A percentile compares a stretch with the other conserved stretches of the same genome.
Evolutionary conservation across 345 rosid genomes (phyloP).

Genomic region (Dovyalis caffra): DNA sequence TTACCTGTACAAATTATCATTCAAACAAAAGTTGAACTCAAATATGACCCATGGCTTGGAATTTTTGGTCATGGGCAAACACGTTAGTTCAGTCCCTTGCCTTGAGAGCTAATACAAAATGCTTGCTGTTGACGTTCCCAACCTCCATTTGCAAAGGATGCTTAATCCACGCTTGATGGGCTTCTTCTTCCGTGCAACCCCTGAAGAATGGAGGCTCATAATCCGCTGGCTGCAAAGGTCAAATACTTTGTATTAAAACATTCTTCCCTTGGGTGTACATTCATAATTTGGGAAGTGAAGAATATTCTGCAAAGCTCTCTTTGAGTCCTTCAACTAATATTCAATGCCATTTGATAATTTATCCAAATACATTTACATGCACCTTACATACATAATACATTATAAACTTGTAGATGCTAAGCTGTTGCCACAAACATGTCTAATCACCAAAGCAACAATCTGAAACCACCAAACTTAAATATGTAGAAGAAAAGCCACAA

Average conservation of each 20-base stretch:
- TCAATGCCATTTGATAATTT: neutral
- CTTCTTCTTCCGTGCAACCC: slow-evolving; percentile 80
- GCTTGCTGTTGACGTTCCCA: slow-evolving; percentile 96
- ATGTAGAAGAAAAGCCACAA: neutral
- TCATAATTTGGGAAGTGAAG: neutral
- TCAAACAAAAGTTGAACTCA: neutral
- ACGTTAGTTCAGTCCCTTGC: slow-evolving; percentile 29
- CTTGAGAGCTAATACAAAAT: slow-evolving; percentile 84
- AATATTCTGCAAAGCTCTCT: neutral
- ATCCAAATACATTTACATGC: neutral
- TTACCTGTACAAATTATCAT: slow-evolving; percentile 53
- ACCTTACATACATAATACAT: neutral
- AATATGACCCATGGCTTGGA: slow-evolving; percentile 2
- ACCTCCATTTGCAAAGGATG: slow-evolving; percentile 91
- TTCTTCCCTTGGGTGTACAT: neutral
- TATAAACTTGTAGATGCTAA: neutral
- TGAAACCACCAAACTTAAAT: neutral
- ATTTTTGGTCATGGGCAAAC: slow-evolving; percentile 6
- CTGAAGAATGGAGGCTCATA: slow-evolving; percentile 97
- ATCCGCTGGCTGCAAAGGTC: slow-evolving; percentile 69
- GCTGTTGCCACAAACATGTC: neutral
- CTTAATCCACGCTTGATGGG: slow-evolving; percentile 76
- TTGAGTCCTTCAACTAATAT: neutral
- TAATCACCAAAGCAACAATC: neutral
- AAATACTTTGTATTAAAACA: neutral